phyloP scores from a whole-genome alignment of 2,329 filamentous ascomycete species.

The Calonectria multiphialidica region DNA sequence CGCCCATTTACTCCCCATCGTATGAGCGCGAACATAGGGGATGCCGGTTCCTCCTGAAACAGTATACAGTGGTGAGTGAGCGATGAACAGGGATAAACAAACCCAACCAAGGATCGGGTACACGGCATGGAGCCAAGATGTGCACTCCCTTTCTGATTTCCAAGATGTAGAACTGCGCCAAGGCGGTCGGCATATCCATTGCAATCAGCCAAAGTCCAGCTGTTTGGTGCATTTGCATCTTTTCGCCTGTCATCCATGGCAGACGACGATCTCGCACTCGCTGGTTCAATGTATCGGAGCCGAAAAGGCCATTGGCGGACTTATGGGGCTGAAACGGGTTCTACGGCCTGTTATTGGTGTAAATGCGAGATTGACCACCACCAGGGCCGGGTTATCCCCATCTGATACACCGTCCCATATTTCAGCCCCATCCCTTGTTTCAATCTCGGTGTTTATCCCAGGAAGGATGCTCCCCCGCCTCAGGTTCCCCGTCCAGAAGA shows the following conservation, averaged over 20 bases:
- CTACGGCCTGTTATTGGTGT: neutral
- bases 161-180: neutral
- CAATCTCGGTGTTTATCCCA: conserved; percentile 18
- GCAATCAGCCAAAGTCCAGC: too few species aligned
- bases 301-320: neutral
- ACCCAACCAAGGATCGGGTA: neutral
- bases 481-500: neutral
- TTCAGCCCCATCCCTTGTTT: conserved; percentile 23
- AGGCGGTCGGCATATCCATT: neutral
- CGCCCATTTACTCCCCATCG: neutral
- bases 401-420: conserved; percentile 8
- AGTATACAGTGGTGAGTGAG: neutral
- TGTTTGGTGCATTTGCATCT: neutral
- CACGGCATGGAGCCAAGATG: neutral
- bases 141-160: neutral
- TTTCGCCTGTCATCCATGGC: neutral
- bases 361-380: neutral
- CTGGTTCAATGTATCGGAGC: neutral
- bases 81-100: neutral
- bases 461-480: neutral
- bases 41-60: conserved; percentile 1
- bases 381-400: neutral
- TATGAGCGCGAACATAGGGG: neutral
- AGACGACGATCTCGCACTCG: neutral
- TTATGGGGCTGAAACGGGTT: neutral